Percentiles rank a stretch among this genome's conserved stretches.
These are phyloP conservation scores for Protomyces arabidopsidicola DNA, from an alignment of 1,139 yeast species.

Conservation along the genomic window DNA sequence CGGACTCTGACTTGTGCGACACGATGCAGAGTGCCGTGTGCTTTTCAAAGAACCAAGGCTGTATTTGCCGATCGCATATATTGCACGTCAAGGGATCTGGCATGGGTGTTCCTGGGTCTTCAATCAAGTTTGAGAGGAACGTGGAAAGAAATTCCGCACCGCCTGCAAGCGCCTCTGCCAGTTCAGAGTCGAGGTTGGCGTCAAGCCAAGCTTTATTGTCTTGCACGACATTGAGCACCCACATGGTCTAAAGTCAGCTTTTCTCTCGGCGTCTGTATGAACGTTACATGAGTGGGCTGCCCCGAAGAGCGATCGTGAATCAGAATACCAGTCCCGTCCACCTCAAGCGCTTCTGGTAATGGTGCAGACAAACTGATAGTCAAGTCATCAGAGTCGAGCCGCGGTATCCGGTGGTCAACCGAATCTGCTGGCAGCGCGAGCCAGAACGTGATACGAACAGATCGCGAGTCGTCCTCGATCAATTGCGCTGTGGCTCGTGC, in stretches of 20 bases:
- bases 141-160: conserved; percentile 81
- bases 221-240: conserved; percentile 16
- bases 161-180: conserved; percentile 73
- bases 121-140: conserved; percentile 60
- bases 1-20: conserved; percentile 78
- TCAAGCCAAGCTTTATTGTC: not conserved
- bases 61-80: conserved; percentile 85
- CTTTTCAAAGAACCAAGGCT: conserved; percentile 93
- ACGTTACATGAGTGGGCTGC: conserved; percentile 54
- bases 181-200: conserved; percentile 54
- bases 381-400: conserved; percentile 19
- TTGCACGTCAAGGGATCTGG: conserved; percentile 80
- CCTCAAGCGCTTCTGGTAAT: conserved; percentile 43
- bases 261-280: too few species aligned
- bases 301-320: conserved; percentile 60
- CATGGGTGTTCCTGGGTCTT: conserved; percentile 51
- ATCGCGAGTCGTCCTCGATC: conserved; percentile 31
- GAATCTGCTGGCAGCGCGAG: conserved; percentile 1
- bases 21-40: conserved; percentile 85
- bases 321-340: conserved; percentile 94
- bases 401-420: not conserved
- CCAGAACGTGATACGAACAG: conserved; percentile 25
- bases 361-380: not conserved
- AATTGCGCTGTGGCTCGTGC: conserved; percentile 36
- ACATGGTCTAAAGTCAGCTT: conserved; percentile 8